Base-by-base conservation (phyloP, 2,329 filamentous ascomycete species). In the Macrophomina phaseolina region DNA sequence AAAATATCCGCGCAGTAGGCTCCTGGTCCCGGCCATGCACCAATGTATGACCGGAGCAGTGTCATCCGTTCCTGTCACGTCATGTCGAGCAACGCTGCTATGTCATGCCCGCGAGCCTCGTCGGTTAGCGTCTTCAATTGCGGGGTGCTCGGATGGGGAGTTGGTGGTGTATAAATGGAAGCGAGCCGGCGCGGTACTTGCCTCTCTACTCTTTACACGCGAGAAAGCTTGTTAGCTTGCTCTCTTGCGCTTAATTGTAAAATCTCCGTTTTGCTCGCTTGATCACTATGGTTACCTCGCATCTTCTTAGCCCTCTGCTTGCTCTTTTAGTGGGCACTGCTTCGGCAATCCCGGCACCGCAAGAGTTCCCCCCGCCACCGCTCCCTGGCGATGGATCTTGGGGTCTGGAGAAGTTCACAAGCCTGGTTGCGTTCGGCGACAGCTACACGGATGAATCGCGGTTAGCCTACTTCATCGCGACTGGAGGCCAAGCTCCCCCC, bases 391-490 rank as follows among this genome's bases (percentile, higher is more conserved):
- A 45, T 28, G 66, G 68, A 5, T 69, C 66, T 53, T 82, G 80
- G 81, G 71, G 74, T 48, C 69, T 83, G 48, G 77, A 78, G 38
- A 80, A 81, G 45, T 88, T 92, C 73, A 83, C 86, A 34, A 89
- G 87, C 60, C 75, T 92, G 45, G 85, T 92, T 46, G 84, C 88
- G 0, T 93, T 93, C 73, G 90, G 91, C 12, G 90, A 93, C 76
- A 92, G 89, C 77, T 93, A 90, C 73, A 92, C 90, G 0, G 91
- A 94, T 73, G 89, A 93, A 72, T 87, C 85, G 12, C 86, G 91
- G 9, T 75, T 91, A 9, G 73, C 74, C 9, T 93, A 91, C 74
- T 90, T 93, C 73, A 78, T 81, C 67, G 77, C 72, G 40, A 81
- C 90, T 63, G 77, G 78, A 62, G 87, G 86, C 49, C 78, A 81